Conservation (phyloP, 441 rosid species). For the Adansonia madagascariensis region DNA sequence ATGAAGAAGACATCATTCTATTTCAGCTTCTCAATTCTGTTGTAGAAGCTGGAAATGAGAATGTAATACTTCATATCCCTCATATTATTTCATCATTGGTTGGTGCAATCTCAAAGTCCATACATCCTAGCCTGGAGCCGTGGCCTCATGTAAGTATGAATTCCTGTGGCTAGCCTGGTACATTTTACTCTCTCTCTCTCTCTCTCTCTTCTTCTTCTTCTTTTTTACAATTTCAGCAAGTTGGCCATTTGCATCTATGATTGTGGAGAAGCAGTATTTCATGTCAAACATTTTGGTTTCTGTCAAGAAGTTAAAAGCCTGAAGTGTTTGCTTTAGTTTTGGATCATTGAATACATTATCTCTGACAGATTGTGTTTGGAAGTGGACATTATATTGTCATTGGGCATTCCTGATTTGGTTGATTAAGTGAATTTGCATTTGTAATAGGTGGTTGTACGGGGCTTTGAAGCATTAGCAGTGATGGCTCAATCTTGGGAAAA, state of each 20-base stretch:
- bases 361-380: constrained; percentile 16
- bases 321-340: constrained; percentile 21
- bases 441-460: constrained; percentile 64
- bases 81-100: constrained; percentile 62
- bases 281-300: constrained; percentile 5
- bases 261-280: not conserved
- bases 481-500: constrained; percentile 76
- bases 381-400: constrained; percentile 6
- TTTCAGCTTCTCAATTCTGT: constrained; percentile 77
- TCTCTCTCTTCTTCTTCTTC: not conserved
- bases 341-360: not conserved
- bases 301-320: constrained; percentile 4
- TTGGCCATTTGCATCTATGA: not conserved
- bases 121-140: constrained; percentile 56
- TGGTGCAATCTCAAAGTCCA: constrained; percentile 49
- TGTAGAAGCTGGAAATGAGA: constrained; percentile 66
- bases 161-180: constrained; percentile 20
- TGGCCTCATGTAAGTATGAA: constrained; percentile 68
- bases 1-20: constrained; percentile 66
- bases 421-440: constrained; percentile 24
- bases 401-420: constrained; percentile 7
- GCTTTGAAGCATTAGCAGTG: constrained; percentile 74
- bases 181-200: not conserved
- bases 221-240: not conserved
- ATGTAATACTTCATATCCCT: constrained; percentile 64